Conservation (phyloP, 345 rosid genomes). For the Ricinus communis region DNA sequence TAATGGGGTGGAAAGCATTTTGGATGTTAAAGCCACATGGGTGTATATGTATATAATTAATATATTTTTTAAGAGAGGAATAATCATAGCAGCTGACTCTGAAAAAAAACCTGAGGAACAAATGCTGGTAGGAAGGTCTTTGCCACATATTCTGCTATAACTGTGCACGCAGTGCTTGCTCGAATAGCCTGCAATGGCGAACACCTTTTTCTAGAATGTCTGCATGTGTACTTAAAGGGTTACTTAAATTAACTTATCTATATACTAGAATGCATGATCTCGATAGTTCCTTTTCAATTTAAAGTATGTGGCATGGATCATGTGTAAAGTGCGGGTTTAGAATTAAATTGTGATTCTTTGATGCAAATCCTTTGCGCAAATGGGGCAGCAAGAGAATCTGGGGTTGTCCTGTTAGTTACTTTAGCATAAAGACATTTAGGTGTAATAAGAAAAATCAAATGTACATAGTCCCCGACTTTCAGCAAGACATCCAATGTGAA, state of each 20-base stretch:
- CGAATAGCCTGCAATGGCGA: not conserved
- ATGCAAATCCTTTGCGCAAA: not conserved
- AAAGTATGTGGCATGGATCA: too few relatives aligned
- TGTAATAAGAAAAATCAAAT: not conserved
- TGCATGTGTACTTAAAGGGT: too few relatives aligned
- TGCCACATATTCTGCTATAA: conserved; percentile 2
- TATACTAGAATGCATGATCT: too few relatives aligned
- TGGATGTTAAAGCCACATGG: not conserved
- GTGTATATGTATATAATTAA: too few relatives aligned
- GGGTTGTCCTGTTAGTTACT: not conserved
- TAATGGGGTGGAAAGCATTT: not conserved
- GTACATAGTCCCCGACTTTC: not conserved
- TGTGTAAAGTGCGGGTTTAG: too few relatives aligned
- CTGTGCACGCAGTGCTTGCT: not conserved
- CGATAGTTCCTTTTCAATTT: too few relatives aligned
- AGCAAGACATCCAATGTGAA: not conserved
- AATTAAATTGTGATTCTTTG: not conserved
- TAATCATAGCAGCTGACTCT: not conserved
- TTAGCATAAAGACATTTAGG: not conserved
- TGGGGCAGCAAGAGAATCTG: not conserved
- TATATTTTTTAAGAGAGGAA: too few relatives aligned
- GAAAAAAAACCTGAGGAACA: not conserved
- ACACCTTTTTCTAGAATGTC: too few relatives aligned
- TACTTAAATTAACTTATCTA: too few relatives aligned
- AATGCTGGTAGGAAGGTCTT: not conserved